A percentile compares a stretch with the other conserved stretches of the same genome.
phyloP scores from a whole-genome alignment of 2,329 filamentous ascomycete species.

The Cladosporium velox region DNA sequence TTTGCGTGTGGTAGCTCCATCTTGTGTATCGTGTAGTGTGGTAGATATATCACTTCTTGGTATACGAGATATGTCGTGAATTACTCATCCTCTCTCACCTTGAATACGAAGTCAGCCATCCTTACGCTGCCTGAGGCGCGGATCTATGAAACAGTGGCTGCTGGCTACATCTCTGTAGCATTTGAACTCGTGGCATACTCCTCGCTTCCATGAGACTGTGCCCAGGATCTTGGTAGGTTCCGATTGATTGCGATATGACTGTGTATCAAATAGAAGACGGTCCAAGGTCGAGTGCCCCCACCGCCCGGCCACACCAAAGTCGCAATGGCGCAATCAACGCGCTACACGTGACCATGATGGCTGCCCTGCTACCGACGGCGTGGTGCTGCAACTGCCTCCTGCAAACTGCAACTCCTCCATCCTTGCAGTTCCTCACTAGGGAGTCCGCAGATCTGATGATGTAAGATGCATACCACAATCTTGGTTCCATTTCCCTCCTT shows the following conservation, averaged over 20 bases:
- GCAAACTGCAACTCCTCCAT: background rate
- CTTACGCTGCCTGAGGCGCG: background rate
- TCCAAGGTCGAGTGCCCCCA: background rate
- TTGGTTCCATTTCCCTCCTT: background rate
- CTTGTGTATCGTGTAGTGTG: background rate
- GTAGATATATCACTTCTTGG: background rate
- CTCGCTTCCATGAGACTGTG: background rate
- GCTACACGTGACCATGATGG: background rate
- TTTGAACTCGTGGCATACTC: background rate
- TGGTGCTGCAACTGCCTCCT: background rate
- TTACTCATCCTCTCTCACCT: constrained; percentile 4
- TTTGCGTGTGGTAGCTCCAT: background rate
- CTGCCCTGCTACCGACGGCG: background rate
- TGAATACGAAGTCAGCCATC: background rate
- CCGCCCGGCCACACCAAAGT: background rate
- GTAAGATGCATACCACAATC: background rate
- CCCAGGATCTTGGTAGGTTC: background rate
- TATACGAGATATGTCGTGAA: background rate
- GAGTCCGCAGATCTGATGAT: background rate
- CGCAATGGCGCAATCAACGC: background rate
- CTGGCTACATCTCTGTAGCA: background rate
- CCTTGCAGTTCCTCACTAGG: background rate
- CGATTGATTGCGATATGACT: background rate
- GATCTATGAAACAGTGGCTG: background rate
- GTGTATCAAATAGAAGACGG: background rate